A percentile compares a stretch with the other conserved stretches of the same genome.
Conservation (phyloP, 2,329 filamentous ascomycete genomes). For the Ophiostoma angusticollis region DNA sequence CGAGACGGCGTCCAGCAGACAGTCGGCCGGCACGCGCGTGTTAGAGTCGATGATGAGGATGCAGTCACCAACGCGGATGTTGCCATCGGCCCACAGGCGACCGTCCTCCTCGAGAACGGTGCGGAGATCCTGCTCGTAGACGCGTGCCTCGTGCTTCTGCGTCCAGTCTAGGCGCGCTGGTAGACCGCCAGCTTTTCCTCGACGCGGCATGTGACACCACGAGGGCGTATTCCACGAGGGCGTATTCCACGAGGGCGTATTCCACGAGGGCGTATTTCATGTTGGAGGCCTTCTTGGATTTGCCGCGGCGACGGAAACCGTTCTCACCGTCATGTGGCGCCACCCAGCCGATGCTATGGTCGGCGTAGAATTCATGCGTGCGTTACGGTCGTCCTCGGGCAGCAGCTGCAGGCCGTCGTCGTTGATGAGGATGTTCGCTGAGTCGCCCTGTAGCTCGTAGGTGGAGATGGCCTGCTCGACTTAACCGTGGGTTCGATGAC, state of each 20-base stretch:
- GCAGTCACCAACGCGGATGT: constrained; percentile 76
- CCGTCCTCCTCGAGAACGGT: constrained; percentile 55
- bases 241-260: no score
- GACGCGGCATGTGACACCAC: constrained; percentile 54
- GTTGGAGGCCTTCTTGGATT: constrained; percentile 60
- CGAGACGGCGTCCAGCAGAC: constrained; percentile 63
- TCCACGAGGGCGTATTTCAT: constrained; percentile 60
- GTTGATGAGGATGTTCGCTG: constrained; percentile 65
- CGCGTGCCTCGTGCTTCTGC: constrained; percentile 52
- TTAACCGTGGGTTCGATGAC: constrained; percentile 69
- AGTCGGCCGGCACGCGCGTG: constrained; percentile 65
- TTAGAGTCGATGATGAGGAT: constrained; percentile 69
- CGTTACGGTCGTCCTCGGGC: constrained; percentile 45
- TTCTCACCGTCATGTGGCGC: constrained; percentile 51
- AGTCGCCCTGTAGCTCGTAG: constrained; percentile 66
- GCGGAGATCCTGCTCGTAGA: constrained; percentile 52
- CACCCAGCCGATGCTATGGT: constrained; percentile 58
- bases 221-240: no score
- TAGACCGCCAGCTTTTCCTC: constrained; percentile 53
- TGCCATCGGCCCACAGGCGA: constrained; percentile 69
- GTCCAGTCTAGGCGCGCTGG: constrained; percentile 49
- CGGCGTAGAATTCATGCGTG: constrained; percentile 56
- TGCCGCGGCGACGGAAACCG: constrained; percentile 49
- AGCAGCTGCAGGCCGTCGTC: constrained; percentile 63
- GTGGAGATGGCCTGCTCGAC: constrained; percentile 68